Evolutionary conservation across 805 yeast species (phyloP), one percentile per base, ranked within the genome.

Genomic region (Ogataea angusta): DNA sequence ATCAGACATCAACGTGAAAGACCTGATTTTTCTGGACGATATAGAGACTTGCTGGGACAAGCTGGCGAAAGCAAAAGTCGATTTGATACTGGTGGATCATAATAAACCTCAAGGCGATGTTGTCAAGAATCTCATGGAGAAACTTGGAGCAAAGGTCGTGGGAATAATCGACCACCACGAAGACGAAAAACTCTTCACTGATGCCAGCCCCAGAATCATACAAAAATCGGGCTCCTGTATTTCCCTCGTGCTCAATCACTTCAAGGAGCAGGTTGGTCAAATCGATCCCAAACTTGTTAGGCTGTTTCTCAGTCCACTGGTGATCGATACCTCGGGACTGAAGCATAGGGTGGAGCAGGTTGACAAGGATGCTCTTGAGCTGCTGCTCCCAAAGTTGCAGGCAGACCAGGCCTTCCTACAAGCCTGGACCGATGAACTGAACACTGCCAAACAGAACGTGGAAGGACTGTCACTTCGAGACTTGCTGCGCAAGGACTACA

Each of bases 121-220:
- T 2, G 53, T 73, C 38, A 57, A 53, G 13, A 43, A 54, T 7
- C 58, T 58, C 32, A 52, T 66, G 10, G 39, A 56, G 3, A 49
- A 55, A 3, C 44, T 48, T 7, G 36, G 60, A 5, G 55, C 43
- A 6, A 51, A 60, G 5, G 78, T 84, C 0, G 60, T 62, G 1
- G 82, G 80, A 0, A 77, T 93, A 6, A 76, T 93, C 18, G 99
- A 91, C 58, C 99, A 91, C 58, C 99, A 91, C 58, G 83, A 72
- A 13, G 96, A 90, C 53, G 84, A 81, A 47, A 65, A 65, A 0
- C 60, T 63, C 7, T 77, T 68, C 48, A 26, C 49, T 13, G 66
- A 75, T 31, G 79, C 79, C 0, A 38, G 38, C 1, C 96, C 96
- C 0, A 63, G 93, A 39, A 63, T 83, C 2, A 69, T 90, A 32